phyloP scores from a whole-genome alignment of 345 rosid genomes.

The Eucalyptus sp. region DNA sequence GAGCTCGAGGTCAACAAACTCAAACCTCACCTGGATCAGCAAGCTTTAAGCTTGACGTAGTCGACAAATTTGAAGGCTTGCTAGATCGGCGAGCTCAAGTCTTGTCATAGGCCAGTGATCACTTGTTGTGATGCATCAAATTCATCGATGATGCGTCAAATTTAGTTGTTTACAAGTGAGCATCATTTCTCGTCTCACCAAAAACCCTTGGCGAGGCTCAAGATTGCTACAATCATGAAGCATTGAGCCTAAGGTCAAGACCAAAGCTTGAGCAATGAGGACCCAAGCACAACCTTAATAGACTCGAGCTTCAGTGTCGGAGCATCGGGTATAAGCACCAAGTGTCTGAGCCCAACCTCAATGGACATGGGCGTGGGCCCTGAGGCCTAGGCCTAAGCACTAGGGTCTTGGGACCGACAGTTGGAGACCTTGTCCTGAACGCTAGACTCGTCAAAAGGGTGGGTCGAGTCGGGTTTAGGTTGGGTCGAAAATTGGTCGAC shows the following conservation, averaged over 20 bases:
- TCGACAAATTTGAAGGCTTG: rapidly evolving
- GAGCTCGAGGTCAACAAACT: rapidly evolving
- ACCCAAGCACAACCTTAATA: too few relatives aligned
- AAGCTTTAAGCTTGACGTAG: background rate
- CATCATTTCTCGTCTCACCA: background rate
- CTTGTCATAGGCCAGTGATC: rapidly evolving
- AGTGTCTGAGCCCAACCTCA: rapidly evolving
- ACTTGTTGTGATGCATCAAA: background rate
- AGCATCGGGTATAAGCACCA: rapidly evolving
- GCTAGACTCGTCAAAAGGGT: too few relatives aligned
- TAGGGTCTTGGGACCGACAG: rapidly evolving
- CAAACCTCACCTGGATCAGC: too few relatives aligned
- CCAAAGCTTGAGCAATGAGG: rapidly evolving
- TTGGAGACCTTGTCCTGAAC: rapidly evolving
- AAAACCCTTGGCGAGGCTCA: background rate
- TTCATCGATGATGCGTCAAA: rapidly evolving
- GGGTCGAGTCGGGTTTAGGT: too few relatives aligned
- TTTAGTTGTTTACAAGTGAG: rapidly evolving
- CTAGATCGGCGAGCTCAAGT: too few relatives aligned
- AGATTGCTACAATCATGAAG: too few relatives aligned
- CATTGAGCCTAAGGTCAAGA: rapidly evolving
- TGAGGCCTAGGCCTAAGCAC: background rate
- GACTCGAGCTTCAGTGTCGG: rapidly evolving
- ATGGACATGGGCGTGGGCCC: rapidly evolving
- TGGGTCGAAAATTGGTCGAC: too few relatives aligned